Percentiles rank a stretch among this genome's conserved stretches.
These are phyloP conservation scores for Phytopythium cucurbitacearum DNA, from an alignment of 352 stramenopile genomes.

Conservation along the genomic window DNA sequence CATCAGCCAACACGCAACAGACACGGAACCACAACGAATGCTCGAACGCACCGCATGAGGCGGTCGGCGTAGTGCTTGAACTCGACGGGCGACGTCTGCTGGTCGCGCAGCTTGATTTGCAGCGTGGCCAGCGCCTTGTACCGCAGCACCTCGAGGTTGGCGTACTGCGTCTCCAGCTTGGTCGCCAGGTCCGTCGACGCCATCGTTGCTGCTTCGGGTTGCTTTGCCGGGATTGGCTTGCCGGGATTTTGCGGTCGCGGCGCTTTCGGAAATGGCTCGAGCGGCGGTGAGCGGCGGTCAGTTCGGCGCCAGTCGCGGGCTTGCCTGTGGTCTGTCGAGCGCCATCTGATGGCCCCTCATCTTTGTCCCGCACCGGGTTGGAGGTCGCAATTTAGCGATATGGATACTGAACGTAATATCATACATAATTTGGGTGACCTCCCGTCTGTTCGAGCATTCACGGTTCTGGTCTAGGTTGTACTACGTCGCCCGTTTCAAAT, in stretches of 20 bases:
- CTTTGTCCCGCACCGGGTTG: slow-evolving; percentile 3
- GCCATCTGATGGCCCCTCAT: neutral
- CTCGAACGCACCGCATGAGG: slow-evolving; percentile 52
- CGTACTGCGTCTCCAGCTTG: slow-evolving; percentile 56
- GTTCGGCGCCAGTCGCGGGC: too few species aligned
- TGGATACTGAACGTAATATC: too few species aligned
- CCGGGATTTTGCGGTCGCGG: neutral
- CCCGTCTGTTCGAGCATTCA: too few species aligned
- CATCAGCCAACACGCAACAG: neutral
- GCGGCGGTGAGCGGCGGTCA: too few species aligned
- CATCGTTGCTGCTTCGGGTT: slow-evolving; percentile 20
- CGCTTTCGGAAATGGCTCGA: neutral
- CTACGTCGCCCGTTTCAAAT: too few species aligned
- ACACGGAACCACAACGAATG: neutral
- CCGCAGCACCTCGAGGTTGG: slow-evolving; percentile 58
- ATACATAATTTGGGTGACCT: neutral
- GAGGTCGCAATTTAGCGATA: neutral
- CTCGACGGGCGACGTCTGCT: slow-evolving; percentile 55
- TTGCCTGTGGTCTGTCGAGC: too few species aligned
- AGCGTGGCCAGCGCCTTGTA: slow-evolving; percentile 60
- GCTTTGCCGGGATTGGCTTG: neutral
- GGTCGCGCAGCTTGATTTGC: slow-evolving; percentile 71
- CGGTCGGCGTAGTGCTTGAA: slow-evolving; percentile 82
- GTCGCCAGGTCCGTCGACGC: slow-evolving; percentile 33
- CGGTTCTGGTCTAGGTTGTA: too few species aligned